phyloP scores from a whole-genome alignment of 805 yeast species.

The Torulaspora indica region DNA sequence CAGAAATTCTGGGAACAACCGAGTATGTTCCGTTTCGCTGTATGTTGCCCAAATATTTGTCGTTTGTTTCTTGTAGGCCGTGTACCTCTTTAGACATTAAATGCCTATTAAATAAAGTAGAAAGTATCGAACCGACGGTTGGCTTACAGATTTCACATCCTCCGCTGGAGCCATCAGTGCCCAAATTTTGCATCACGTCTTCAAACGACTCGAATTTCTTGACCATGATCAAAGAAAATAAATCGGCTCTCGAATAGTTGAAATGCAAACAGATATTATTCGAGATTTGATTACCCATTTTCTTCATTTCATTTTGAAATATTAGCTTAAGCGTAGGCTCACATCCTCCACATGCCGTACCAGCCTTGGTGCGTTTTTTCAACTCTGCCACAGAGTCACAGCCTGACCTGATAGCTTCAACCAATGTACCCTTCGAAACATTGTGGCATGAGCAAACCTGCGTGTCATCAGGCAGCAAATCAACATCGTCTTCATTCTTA shows the following conservation, averaged over 20 bases:
- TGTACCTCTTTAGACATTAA: neutral
- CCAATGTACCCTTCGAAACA: neutral
- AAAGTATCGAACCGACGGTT: neutral
- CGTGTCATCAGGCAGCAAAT: neutral
- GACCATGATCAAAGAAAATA: neutral
- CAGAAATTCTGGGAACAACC: neutral
- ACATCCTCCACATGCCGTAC: neutral
- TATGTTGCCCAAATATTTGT: neutral
- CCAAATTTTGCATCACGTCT: neutral
- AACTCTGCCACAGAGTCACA: neutral
- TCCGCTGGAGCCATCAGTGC: neutral
- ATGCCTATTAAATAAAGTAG: neutral
- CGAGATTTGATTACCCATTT: neutral
- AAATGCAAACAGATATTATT: neutral
- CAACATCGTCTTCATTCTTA: neutral
- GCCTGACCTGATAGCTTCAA: neutral
- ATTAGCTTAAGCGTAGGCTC: neutral
- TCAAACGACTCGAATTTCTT: neutral
- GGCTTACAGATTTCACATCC: neutral
- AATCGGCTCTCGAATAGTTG: neutral
- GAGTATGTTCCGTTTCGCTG: neutral
- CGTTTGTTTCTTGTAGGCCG: neutral
- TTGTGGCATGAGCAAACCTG: neutral
- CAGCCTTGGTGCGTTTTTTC: neutral
- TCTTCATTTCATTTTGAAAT: neutral